A percentile compares a stretch with the other conserved stretches of the same genome.
phyloP scores from a whole-genome alignment of 306 rosid species.

The Trifolium dubium region DNA sequence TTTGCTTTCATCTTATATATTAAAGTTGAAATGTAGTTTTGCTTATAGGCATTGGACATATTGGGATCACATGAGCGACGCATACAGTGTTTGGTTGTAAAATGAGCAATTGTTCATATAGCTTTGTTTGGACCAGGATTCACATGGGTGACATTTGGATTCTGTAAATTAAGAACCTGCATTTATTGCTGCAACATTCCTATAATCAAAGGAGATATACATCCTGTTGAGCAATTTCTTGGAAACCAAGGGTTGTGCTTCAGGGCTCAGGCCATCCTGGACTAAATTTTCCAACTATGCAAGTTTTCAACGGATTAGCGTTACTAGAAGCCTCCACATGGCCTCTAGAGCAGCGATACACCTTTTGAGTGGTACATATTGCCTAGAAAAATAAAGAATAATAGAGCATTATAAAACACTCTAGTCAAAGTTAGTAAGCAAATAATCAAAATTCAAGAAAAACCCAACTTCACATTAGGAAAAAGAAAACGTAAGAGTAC shows the following conservation, averaged over 20 bases:
- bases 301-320: conserved; percentile 47
- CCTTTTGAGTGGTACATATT: conserved; percentile 57
- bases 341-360: conserved; percentile 54
- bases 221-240: conserved; percentile 57
- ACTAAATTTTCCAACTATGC: conserved; percentile 46
- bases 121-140: not conserved
- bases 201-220: not conserved
- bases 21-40: not conserved
- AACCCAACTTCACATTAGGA: conserved; percentile 11
- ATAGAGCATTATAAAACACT: conserved; percentile 25
- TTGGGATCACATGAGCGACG: not conserved
- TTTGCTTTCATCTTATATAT: not conserved
- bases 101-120: not conserved
- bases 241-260: conserved; percentile 45
- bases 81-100: not conserved
- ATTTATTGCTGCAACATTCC: not conserved
- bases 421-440: conserved; percentile 22
- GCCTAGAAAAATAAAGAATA: conserved; percentile 42
- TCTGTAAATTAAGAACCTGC: not conserved
- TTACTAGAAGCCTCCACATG: conserved; percentile 50
- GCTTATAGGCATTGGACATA: not conserved
- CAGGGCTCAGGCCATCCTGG: conserved; percentile 48
- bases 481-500: not conserved
- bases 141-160: not conserved
- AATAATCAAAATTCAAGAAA: conserved; percentile 12